Percentiles rank a stretch among this genome's conserved stretches.
These are phyloP conservation scores for Suillus variegatus DNA, from an alignment of 768 basidiomycete genomes.

Conservation along the genomic window DNA sequence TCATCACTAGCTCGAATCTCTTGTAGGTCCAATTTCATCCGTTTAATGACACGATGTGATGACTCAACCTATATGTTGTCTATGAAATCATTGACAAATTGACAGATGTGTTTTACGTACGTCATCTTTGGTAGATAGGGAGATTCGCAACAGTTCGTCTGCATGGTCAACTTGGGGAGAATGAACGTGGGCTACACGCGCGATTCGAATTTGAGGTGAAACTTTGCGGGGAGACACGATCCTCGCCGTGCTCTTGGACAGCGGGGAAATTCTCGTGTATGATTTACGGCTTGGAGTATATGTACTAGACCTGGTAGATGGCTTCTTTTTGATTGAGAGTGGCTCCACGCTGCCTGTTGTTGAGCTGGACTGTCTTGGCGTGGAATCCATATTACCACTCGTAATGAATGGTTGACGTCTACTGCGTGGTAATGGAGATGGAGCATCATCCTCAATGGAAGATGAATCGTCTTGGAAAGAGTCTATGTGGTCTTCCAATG, in stretches of 20 bases:
- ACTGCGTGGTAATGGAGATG: constrained; percentile 67
- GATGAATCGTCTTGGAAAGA: constrained; percentile 28
- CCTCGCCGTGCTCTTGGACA: constrained; percentile 45
- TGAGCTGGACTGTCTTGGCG: constrained; percentile 44
- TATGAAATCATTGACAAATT: background rate
- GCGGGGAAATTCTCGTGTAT: constrained; percentile 52
- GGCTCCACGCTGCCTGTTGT: constrained; percentile 61
- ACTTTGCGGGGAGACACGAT: constrained; percentile 52
- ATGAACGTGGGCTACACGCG: constrained; percentile 21
- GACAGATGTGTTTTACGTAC: constrained; percentile 40
- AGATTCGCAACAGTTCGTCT: constrained; percentile 48
- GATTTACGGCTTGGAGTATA: constrained; percentile 37
- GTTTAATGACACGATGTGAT: constrained; percentile 70
- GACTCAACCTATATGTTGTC: constrained; percentile 58
- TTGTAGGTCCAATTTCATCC: constrained; percentile 72
- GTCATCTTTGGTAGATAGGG: constrained; percentile 63
- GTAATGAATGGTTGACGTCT: constrained; percentile 68
- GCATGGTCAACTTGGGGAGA: constrained; percentile 38
- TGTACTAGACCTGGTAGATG: constrained; percentile 52
- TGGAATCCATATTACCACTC: constrained; percentile 51
- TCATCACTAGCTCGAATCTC: constrained; percentile 29
- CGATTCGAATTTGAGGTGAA: constrained; percentile 52
- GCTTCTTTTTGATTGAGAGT: constrained; percentile 84
- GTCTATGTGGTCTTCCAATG: constrained; percentile 37
- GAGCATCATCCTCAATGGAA: constrained; percentile 27